Evolutionary conservation across 176 grass and related monocot species (phyloP), one percentile per base, ranked within the genome.

Genomic region (Avena insularis): DNA sequence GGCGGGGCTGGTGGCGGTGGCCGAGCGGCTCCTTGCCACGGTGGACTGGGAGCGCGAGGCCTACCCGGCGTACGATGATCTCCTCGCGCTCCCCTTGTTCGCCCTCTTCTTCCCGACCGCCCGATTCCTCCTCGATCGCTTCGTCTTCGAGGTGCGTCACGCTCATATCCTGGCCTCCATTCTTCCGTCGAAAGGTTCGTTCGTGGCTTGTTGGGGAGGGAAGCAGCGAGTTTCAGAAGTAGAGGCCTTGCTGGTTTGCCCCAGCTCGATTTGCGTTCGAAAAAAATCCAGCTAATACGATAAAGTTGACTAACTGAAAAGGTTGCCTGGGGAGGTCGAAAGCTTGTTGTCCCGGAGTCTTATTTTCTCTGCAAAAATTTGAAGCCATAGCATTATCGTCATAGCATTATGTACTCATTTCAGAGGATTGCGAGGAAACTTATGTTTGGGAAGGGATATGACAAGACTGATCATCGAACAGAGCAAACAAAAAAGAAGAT

Each of bases 101-200:
- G 92, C 79, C 50, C n/a, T 94, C 60, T 93, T 97, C 92, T 97
- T 97, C 89, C 84, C 84, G 40, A 46, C 87, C 58, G 74, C 88
- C 58, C 93, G 93, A 21, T 95, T 95, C 91, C 85, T 97, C 79
- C 93, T 97, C 55, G 91, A 95, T 86, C 62, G 91, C 59, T 93
- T 95, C 83, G 82, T 95, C 88, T 95, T 97, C 82, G 87, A 95
- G 95, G 95, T 97, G 84, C 61, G 72, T 10, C 2, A 15, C n/a
- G 9, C 19, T 4, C 19, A 6, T 13, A 31, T 3, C 64, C 23
- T 29, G 7, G 19, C 17, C 14, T 29, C 53, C 20, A 20, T 71
- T 86, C 8, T 61, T 82, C 56, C 9, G 45, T 79, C 62, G 1
- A 71, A 71, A 71, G 53, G 13, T 43, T 72, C n/a, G 19, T 61